phyloP scores from a whole-genome alignment of 352 stramenopile species.

The Peronospora belbahrii region DNA sequence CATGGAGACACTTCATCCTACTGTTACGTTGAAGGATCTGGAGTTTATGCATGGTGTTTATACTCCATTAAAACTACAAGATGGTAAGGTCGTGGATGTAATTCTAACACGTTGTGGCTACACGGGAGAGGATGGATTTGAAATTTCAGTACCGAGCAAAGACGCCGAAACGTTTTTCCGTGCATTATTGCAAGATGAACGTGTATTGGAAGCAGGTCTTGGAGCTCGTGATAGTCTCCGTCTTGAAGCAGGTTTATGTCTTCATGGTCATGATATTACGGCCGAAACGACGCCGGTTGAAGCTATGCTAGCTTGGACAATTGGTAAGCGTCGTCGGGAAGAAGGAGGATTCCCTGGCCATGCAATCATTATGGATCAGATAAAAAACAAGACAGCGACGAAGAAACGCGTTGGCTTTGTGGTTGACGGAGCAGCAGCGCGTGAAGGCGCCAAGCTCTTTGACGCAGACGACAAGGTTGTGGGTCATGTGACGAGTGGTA shows the following conservation, averaged over 20 bases:
- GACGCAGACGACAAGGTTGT: conserved; percentile 74
- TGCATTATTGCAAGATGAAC: conserved; percentile 51
- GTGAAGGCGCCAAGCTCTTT: conserved; percentile 91
- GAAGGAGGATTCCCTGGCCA: conserved; percentile 93
- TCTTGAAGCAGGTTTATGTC: conserved; percentile 96
- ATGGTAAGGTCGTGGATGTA: conserved; percentile 62
- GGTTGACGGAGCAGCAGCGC: conserved; percentile 91
- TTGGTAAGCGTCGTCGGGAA: conserved; percentile 78
- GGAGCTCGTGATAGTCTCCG: conserved; percentile 95
- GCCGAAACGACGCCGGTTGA: conserved; percentile 93
- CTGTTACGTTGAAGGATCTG: conserved; percentile 88
- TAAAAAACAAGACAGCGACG: conserved; percentile 90
- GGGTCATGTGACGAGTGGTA: conserved; percentile 93
- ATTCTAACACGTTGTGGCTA: conserved; percentile 95
- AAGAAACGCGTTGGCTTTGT: conserved; percentile 95
- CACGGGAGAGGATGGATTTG: conserved; percentile 98
- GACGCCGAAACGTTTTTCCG: conserved; percentile 49
- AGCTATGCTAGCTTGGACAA: conserved; percentile 91
- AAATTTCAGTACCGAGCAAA: conserved; percentile 87
- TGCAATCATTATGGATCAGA: conserved; percentile 90
- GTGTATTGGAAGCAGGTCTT: conserved; percentile 89
- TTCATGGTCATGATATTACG: conserved; percentile 98
- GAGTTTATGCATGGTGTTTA: conserved; percentile 95
- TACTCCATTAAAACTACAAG: conserved; percentile 54
- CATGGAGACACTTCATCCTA: conserved; percentile 77